These are phyloP conservation scores for Lophium mytilinum DNA, from an alignment of 495 filamentous ascomycete genomes.

Conservation along the genomic window DNA sequence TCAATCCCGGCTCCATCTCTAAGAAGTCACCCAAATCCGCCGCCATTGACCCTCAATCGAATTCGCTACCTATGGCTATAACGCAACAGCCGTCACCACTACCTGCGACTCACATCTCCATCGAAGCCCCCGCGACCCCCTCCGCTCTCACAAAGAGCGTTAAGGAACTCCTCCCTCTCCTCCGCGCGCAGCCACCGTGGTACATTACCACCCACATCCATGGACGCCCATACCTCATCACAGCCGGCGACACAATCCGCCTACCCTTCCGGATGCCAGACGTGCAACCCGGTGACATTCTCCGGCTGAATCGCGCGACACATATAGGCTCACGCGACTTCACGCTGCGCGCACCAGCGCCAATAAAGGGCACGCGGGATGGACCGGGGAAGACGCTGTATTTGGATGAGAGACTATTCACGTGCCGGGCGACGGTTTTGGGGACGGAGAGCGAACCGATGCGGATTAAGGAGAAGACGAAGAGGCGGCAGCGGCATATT, in stretches of 20 bases:
- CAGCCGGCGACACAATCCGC: conserved; percentile 73
- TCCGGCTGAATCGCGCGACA: conserved; percentile 77
- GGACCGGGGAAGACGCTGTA: conserved; percentile 33
- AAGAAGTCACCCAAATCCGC: conserved; percentile 1
- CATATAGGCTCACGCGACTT: conserved; percentile 80
- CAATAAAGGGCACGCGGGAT: conserved; percentile 40
- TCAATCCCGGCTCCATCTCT: conserved; percentile 20
- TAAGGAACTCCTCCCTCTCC: conserved; percentile 62
- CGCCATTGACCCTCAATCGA: conserved; percentile 11
- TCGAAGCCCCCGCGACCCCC: conserved; percentile 29
- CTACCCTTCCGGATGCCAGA: conserved; percentile 90
- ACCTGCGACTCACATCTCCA: conserved; percentile 23
- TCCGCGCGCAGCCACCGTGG: conserved; percentile 69
- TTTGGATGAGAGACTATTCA: conserved; percentile 72
- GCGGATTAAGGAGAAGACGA: conserved; percentile 85
- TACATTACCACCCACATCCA: conserved; percentile 86
- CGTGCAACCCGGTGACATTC: conserved; percentile 70
- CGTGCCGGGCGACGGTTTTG: conserved; percentile 77
- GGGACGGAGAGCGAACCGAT: conserved; percentile 83
- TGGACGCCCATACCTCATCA: conserved; percentile 82
- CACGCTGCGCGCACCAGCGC: conserved; percentile 60
- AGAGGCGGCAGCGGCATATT: conserved; percentile 69
- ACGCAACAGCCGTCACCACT: conserved; percentile 21
- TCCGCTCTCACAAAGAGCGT: conserved; percentile 49
- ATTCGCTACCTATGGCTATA: conserved; percentile 25